phyloP scores from a whole-genome alignment of 805 yeast species.

The Kregervanrija delftensis region DNA sequence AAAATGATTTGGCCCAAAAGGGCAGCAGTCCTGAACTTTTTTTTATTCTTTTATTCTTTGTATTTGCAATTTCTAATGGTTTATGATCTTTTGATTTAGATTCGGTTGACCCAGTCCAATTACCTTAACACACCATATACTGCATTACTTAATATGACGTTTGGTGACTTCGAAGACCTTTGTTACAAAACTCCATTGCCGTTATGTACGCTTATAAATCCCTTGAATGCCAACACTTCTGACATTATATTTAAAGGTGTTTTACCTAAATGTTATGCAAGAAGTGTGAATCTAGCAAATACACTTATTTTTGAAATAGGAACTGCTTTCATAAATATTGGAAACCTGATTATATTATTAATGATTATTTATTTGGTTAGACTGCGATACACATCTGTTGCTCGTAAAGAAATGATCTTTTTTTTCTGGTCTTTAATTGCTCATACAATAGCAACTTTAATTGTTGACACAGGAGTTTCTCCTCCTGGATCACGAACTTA shows the following conservation, averaged over 20 bases:
- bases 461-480: conserved; percentile 88
- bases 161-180: conserved; percentile 57
- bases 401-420: conserved; percentile 76
- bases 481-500: conserved; percentile 77
- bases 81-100: too few species aligned
- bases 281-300: conserved; percentile 83
- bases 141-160: conserved; percentile 36
- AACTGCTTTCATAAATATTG: conserved; percentile 78
- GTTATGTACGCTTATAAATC: conserved; percentile 66
- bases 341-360: conserved; percentile 55
- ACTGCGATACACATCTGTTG: conserved; percentile 89
- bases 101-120: too few species aligned
- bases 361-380: conserved; percentile 73
- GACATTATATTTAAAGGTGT: conserved; percentile 48
- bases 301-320: conserved; percentile 88
- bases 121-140: too few species aligned
- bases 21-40: too few species aligned
- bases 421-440: conserved; percentile 57
- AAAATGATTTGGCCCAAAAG: too few species aligned
- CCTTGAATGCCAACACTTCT: conserved; percentile 26
- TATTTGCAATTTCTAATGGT: too few species aligned
- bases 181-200: conserved; percentile 72
- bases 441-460: conserved; percentile 55
- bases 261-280: conserved; percentile 72
- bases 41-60: too few species aligned